These are phyloP conservation scores for Parafenestella ontariensis DNA, from an alignment of 2,329 filamentous ascomycete species.

Conservation along the genomic window DNA sequence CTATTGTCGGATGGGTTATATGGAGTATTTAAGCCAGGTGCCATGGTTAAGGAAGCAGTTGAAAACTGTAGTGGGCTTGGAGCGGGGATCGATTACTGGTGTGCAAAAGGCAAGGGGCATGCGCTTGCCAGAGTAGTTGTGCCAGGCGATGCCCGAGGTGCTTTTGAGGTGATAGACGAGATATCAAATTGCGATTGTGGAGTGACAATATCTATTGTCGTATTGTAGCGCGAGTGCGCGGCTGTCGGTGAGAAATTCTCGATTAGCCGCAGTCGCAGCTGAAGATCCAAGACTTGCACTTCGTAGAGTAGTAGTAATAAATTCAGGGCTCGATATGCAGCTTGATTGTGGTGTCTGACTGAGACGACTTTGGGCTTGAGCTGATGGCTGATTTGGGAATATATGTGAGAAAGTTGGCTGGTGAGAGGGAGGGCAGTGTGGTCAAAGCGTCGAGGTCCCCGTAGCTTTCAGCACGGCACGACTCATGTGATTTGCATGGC, in stretches of 20 bases:
- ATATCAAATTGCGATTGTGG: not conserved
- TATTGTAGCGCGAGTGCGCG: constrained; percentile 9
- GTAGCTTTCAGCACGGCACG: not conserved
- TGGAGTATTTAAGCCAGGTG: not conserved
- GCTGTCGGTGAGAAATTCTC: constrained; percentile 12
- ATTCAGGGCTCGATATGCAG: not conserved
- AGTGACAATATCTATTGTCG: not conserved
- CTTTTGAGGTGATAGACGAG: not conserved
- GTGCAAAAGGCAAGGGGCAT: too few relatives aligned
- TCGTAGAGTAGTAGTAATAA: not conserved
- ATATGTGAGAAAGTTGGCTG: not conserved
- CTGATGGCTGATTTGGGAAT: not conserved
- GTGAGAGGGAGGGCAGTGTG: not conserved
- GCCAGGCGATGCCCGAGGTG: not conserved
- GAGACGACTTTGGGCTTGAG: not conserved
- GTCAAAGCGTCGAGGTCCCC: not conserved
- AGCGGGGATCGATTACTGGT: not conserved
- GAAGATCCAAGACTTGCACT: not conserved
- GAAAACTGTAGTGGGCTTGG: not conserved
- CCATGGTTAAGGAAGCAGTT: constrained; percentile 9
- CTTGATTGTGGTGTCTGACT: not conserved
- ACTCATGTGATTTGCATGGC: not conserved
- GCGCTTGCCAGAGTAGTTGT: not conserved
- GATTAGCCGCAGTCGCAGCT: constrained; percentile 9
- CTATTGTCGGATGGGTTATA: constrained; percentile 5